These are phyloP conservation scores for Escovopsis sp. DNA, from an alignment of 2,329 filamentous ascomycete genomes.

Conservation along the genomic window DNA sequence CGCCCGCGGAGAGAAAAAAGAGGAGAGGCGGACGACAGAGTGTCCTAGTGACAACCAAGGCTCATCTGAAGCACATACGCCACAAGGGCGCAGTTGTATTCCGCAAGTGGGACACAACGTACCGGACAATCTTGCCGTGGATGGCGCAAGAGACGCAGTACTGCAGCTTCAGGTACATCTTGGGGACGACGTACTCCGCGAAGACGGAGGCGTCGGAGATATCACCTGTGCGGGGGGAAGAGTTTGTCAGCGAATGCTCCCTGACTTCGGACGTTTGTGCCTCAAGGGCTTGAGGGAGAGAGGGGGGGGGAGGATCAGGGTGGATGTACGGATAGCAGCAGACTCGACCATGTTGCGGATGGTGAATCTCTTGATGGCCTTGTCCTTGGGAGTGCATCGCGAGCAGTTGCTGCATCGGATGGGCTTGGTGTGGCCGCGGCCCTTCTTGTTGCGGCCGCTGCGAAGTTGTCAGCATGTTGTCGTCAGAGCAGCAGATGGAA, in stretches of 20 bases:
- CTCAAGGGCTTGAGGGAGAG: neutral
- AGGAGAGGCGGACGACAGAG: too few species aligned
- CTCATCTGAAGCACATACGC: slow-evolving; percentile 40
- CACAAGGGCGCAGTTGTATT: slow-evolving; percentile 38
- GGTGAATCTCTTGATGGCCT: slow-evolving; percentile 99
- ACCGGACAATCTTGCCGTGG: slow-evolving; percentile 99
- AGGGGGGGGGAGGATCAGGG: slow-evolving; percentile 28
- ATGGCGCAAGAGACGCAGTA: slow-evolving; percentile 99
- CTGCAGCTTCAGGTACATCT: slow-evolving; percentile 99
- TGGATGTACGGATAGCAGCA: slow-evolving; percentile 88
- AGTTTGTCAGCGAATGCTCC: too few species aligned
- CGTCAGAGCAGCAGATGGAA: neutral
- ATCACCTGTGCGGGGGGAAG: slow-evolving; percentile 56
- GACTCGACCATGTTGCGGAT: slow-evolving; percentile 99
- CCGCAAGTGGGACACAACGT: slow-evolving; percentile 48
- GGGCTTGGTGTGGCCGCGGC: slow-evolving; percentile 98
- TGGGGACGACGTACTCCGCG: slow-evolving; percentile 97
- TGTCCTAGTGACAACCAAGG: slow-evolving; percentile 45
- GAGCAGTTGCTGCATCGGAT: slow-evolving; percentile 67
- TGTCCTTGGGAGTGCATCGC: slow-evolving; percentile 94
- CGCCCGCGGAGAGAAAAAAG: too few species aligned
- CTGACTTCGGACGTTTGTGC: neutral
- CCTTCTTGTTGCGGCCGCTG: slow-evolving; percentile 99
- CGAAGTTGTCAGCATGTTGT: slow-evolving; percentile 9
- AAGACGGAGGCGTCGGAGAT: slow-evolving; percentile 99